A percentile compares a stretch with the other conserved stretches of the same genome.
These are phyloP conservation scores for Beauveria varroae DNA, from an alignment of 2,329 filamentous ascomycete genomes.

Conservation along the genomic window DNA sequence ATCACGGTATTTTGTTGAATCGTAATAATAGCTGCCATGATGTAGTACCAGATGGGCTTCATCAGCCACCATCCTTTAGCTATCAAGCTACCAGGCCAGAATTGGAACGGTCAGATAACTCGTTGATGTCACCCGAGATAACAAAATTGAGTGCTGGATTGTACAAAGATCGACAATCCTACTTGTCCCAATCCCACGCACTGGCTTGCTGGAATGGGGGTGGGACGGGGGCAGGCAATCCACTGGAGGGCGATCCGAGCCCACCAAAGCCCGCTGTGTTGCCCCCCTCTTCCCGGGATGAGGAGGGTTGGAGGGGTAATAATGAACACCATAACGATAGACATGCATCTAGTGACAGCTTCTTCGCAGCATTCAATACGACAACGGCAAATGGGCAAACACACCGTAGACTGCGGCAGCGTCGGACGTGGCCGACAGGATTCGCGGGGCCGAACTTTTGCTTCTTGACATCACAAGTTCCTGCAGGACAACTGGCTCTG, in stretches of 20 bases:
- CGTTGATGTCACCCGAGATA: background rate
- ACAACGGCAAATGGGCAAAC: too few species aligned
- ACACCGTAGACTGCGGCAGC: too few species aligned
- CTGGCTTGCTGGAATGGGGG: background rate
- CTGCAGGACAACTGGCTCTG: background rate
- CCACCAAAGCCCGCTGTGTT: background rate
- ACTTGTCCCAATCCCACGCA: background rate
- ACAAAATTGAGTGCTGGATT: too few species aligned
- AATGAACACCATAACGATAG: too few species aligned
- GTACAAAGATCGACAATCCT: too few species aligned
- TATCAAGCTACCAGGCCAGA: background rate
- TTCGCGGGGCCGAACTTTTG: background rate
- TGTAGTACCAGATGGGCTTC: background rate
- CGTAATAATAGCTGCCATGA: background rate
- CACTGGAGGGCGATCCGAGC: background rate
- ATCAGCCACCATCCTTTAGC: background rate
- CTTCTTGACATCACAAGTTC: background rate
- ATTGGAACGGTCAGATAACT: background rate
- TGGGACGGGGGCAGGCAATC: background rate
- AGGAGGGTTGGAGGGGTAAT: too few species aligned
- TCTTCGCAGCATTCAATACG: too few species aligned
- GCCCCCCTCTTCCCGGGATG: background rate
- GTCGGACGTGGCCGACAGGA: background rate
- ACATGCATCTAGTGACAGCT: too few species aligned
- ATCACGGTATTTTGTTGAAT: background rate